These are phyloP conservation scores for Trichoderma sp. DNA, from an alignment of 2,329 filamentous ascomycete species.

Conservation along the genomic window DNA sequence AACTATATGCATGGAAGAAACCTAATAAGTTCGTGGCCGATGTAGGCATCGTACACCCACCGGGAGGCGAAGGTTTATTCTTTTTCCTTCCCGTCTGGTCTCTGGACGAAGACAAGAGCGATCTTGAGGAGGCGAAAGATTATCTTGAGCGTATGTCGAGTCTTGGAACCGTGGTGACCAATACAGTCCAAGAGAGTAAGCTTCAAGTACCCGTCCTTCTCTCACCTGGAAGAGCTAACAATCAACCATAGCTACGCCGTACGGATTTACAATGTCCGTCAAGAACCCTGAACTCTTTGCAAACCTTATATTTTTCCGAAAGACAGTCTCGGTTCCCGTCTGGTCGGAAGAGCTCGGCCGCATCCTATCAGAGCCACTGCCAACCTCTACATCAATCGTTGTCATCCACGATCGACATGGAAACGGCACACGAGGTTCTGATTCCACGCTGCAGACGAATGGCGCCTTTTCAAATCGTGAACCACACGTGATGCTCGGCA, in stretches of 20 bases:
- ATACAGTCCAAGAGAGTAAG: constrained; percentile 14
- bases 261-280: not conserved
- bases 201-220: too few relatives aligned
- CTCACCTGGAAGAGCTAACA: not conserved
- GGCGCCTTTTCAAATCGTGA: constrained; percentile 10
- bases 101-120: constrained; percentile 8
- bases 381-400: not conserved
- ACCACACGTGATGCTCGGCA: constrained; percentile 16
- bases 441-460: not conserved
- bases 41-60: not conserved
- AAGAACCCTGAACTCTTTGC: not conserved
- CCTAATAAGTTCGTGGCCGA: constrained; percentile 6
- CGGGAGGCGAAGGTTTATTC: not conserved
- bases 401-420: constrained; percentile 19
- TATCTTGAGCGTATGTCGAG: constrained; percentile 1
- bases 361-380: constrained; percentile 9
- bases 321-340: constrained; percentile 1
- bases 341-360: constrained; percentile 15
- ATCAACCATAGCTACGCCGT: not conserved
- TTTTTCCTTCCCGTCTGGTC: not conserved
- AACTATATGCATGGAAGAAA: constrained; percentile 18
- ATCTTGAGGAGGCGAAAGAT: constrained; percentile 11
- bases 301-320: not conserved
- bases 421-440: not conserved
- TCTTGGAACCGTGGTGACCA: not conserved